phyloP scores from a whole-genome alignment of 495 filamentous ascomycete genomes.

The Aspergillus taichungensis region DNA sequence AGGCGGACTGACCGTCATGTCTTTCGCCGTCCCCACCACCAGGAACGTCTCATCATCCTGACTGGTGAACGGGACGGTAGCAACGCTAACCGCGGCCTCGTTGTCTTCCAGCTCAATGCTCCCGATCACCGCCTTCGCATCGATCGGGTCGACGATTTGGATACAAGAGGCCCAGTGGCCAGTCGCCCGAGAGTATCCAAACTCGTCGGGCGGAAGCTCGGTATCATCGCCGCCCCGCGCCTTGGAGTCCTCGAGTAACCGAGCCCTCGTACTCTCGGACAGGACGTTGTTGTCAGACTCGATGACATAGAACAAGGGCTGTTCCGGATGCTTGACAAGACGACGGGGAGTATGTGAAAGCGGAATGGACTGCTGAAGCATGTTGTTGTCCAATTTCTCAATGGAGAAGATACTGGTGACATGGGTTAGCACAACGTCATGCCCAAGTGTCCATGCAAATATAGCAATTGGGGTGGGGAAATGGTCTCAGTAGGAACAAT shows the following conservation, averaged over 20 bases:
- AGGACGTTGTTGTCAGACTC: slow-evolving; percentile 89
- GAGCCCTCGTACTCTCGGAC: slow-evolving; percentile 58
- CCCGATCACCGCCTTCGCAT: slow-evolving; percentile 60
- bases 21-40: slow-evolving; percentile 86
- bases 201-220: slow-evolving; percentile 68
- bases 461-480: background rate
- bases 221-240: slow-evolving; percentile 61
- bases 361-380: slow-evolving; percentile 79
- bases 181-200: slow-evolving; percentile 75
- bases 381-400: slow-evolving; percentile 75
- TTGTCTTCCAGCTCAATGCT: slow-evolving; percentile 80
- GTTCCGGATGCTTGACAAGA: slow-evolving; percentile 80
- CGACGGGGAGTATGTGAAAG: slow-evolving; percentile 85
- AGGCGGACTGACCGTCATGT: slow-evolving; percentile 69
- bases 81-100: slow-evolving; percentile 82
- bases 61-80: slow-evolving; percentile 72
- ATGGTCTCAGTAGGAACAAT: slow-evolving; percentile 66
- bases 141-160: slow-evolving; percentile 75
- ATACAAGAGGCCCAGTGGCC: slow-evolving; percentile 95
- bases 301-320: slow-evolving; percentile 84
- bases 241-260: slow-evolving; percentile 56
- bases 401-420: slow-evolving; percentile 74
- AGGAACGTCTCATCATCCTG: slow-evolving; percentile 87
- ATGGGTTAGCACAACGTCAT: slow-evolving; percentile 20
- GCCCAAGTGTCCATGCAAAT: background rate